Conservation (phyloP, 2,329 filamentous ascomycete genomes). For the Aphanocladium album region DNA sequence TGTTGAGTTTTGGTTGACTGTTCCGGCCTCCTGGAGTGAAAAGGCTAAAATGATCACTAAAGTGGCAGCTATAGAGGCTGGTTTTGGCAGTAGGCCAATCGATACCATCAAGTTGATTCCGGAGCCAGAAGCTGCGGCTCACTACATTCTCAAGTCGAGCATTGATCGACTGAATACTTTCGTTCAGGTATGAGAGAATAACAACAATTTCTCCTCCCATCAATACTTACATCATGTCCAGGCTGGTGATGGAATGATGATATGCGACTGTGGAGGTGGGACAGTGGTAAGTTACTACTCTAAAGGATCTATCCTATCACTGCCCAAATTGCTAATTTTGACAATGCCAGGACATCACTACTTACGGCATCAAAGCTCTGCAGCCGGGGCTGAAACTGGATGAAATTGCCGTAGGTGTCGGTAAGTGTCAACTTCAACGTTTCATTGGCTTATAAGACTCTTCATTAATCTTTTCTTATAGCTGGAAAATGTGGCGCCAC, state of each 20-base stretch:
- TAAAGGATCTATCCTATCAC: too few species aligned
- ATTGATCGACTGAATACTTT: constrained; percentile 32
- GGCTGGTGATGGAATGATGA: neutral
- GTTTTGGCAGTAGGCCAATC: neutral
- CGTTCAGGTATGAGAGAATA: constrained; percentile 38
- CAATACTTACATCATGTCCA: too few species aligned
- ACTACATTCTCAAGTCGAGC: constrained; percentile 7
- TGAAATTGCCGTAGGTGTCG: neutral
- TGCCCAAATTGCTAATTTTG: too few species aligned
- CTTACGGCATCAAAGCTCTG: neutral
- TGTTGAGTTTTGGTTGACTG: constrained; percentile 15
- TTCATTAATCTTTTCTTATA: neutral
- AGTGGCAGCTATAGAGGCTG: neutral
- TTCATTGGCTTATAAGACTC: too few species aligned
- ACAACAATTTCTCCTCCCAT: neutral
- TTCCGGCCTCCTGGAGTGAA: constrained; percentile 16
- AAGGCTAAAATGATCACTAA: constrained; percentile 13
- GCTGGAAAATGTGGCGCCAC: constrained; percentile 16
- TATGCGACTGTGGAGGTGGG: constrained; percentile 6
- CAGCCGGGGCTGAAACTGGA: neutral
- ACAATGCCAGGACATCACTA: neutral
- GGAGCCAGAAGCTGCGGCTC: constrained; percentile 15
- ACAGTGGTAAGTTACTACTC: constrained; percentile 2
- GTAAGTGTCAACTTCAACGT: too few species aligned
- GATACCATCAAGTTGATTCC: constrained; percentile 15